A percentile compares a stretch with the other conserved stretches of the same genome.
Conservation (phyloP, 306 rosid species). For the Dryas alaskensis region DNA sequence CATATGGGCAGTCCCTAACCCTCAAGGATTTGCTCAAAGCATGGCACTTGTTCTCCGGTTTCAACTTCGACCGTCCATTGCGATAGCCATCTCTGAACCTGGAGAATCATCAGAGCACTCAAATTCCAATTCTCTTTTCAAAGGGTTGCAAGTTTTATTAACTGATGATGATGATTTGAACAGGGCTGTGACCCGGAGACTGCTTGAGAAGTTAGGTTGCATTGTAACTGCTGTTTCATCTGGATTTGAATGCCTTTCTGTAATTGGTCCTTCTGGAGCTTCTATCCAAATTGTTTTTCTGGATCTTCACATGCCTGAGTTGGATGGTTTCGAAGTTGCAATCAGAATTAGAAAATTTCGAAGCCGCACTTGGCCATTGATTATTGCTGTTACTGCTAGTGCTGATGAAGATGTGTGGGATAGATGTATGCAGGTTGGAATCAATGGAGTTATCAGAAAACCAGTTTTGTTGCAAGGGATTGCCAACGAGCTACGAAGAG, state of each 20-base stretch:
- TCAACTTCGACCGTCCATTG: slow-evolving; percentile 67
- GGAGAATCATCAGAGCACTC: slow-evolving; percentile 66
- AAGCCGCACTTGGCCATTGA: slow-evolving; percentile 80
- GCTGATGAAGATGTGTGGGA: slow-evolving; percentile 85
- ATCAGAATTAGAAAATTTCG: slow-evolving; percentile 64
- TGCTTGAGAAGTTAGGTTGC: slow-evolving; percentile 94
- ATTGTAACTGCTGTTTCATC: slow-evolving; percentile 67
- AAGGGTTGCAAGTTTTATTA: slow-evolving; percentile 70
- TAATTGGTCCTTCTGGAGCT: slow-evolving; percentile 58
- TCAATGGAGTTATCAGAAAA: slow-evolving; percentile 75
- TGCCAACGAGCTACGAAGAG: slow-evolving; percentile 71
- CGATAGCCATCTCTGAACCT: slow-evolving; percentile 74
- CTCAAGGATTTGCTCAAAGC: slow-evolving; percentile 78
- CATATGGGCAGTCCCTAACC: slow-evolving; percentile 65
- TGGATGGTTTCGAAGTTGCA: slow-evolving; percentile 89
- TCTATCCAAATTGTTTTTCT: slow-evolving; percentile 67
- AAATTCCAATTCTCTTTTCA: slow-evolving; percentile 64
- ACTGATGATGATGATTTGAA: slow-evolving; percentile 86
- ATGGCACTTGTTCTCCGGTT: slow-evolving; percentile 88
- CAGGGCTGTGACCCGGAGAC: slow-evolving; percentile 76
- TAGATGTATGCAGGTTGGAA: slow-evolving; percentile 71
- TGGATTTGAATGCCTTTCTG: slow-evolving; percentile 81
- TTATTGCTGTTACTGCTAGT: slow-evolving; percentile 64
- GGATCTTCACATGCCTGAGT: slow-evolving; percentile 80
- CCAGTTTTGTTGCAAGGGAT: slow-evolving; percentile 84